Conservation (phyloP, 148 eudicot genomes). For the Amaranthus hypochondriacus region DNA sequence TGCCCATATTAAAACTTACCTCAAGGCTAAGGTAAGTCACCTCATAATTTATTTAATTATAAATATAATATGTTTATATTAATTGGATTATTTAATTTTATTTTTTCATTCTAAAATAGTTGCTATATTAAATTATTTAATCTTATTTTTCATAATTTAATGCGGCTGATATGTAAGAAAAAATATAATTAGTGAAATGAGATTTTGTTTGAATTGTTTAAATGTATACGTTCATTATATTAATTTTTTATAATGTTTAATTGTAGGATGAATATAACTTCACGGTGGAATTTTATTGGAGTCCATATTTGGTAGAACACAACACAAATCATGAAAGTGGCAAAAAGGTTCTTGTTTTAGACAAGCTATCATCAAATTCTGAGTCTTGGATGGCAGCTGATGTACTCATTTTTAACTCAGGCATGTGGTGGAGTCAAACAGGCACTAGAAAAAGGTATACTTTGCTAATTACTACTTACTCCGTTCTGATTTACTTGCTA, state of each 20-base stretch:
- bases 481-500: too few species aligned
- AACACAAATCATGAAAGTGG: conserved; percentile 32
- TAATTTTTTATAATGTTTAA: too few species aligned
- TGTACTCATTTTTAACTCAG: conserved; percentile 51
- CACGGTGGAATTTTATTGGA: conserved; percentile 56
- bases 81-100: neutral
- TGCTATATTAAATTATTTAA: too few species aligned
- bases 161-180: too few species aligned
- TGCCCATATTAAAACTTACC: conserved; percentile 20
- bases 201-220: too few species aligned
- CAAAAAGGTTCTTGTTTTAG: conserved; percentile 34
- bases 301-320: conserved; percentile 43
- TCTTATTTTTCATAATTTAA: too few species aligned
- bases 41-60: neutral
- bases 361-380: conserved; percentile 26
- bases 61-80: neutral
- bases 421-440: conserved; percentile 53
- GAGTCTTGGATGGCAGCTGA: conserved; percentile 49
- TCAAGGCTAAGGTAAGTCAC: conserved; percentile 33
- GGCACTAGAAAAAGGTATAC: conserved; percentile 36
- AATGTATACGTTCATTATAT: too few species aligned
- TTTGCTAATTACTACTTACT: too few species aligned
- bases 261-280: conserved; percentile 44
- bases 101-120: too few species aligned
- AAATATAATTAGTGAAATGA: too few species aligned